A percentile compares a stretch with the other conserved stretches of the same genome.
Evolutionary conservation across 805 yeast genomes (phyloP).

Genomic region (Starmera dryadoides): DNA sequence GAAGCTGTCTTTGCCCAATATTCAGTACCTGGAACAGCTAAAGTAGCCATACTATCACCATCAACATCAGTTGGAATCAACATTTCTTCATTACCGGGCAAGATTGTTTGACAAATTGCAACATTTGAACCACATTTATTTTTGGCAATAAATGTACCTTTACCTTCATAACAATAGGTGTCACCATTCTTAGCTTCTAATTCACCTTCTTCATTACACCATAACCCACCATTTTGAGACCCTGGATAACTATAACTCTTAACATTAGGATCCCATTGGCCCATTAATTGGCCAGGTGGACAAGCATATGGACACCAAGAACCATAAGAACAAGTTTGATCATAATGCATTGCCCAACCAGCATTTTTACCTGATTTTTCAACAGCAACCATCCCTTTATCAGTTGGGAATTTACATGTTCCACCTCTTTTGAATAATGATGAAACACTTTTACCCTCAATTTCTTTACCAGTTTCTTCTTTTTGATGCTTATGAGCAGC

Average conservation of each 20-base stretch:
- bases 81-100: constrained; percentile 95
- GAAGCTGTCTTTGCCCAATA: constrained; percentile 87
- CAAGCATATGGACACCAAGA: constrained; percentile 89
- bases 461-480: constrained; percentile 15
- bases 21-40: constrained; percentile 81
- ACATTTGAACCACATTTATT: constrained; percentile 53
- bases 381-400: constrained; percentile 63
- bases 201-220: constrained; percentile 66
- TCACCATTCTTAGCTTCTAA: constrained; percentile 51
- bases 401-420: constrained; percentile 61
- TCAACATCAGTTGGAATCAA: constrained; percentile 72
- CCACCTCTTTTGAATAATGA: constrained; percentile 27
- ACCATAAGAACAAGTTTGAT: constrained; percentile 68
- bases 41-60: constrained; percentile 36
- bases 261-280: constrained; percentile 79
- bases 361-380: constrained; percentile 50
- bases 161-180: constrained; percentile 69
- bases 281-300: constrained; percentile 79
- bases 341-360: constrained; percentile 86
- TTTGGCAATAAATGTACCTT: constrained; percentile 58
- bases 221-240: constrained; percentile 77
- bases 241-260: constrained; percentile 72
- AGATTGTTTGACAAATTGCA: constrained; percentile 87
- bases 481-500: constrained; percentile 9
- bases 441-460: constrained; percentile 20